Evolutionary conservation across 2,329 filamentous ascomycete genomes (phyloP), one percentile per base, ranked within the genome.

Genomic region (Piedraia hortae): DNA sequence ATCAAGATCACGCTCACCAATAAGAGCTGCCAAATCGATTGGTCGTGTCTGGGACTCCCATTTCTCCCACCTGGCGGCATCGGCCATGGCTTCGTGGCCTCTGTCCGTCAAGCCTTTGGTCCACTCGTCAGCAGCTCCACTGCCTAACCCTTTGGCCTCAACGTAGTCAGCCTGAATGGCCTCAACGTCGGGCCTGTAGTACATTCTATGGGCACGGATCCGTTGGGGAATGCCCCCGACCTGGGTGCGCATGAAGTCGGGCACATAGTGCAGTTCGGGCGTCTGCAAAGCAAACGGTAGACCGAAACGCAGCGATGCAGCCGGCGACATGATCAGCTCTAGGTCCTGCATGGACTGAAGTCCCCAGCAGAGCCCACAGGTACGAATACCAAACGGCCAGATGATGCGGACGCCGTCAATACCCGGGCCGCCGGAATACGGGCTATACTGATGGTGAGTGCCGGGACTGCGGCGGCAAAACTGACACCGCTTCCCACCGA

Each of bases 111-210:
- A 54, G 6, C 73, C 73, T 43, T 80, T 80, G 14, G 65, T 51
- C 73, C 74, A 85, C 41, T 80, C 73, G 32, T 75, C 68, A 3
- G 59, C 56, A 6, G 67, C 60, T 18, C 66, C 65, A 19, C 54
- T 34, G n/a, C 73, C 70, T 32, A 74, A 54, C n/a, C 50, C 45
- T 33, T 62, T 60, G 24, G 66, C 70, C 4, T 60, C 50, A 19
- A 59, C 48, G 31, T 74, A 62, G 34, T 74, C 63, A 14, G 48
- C 39, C 26, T 58, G 57, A 30, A 80, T 55, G 5, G 53, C 51
- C 12, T 65, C 54, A 16, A 77, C 53, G 26, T 78, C 60, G 12
- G 50, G 38, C 20, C 55, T 56, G 41, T 57, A 64, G 36, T 67
- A 80, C 21, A 64, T 50, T 39, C 78, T 82, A 6, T 53, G 57